Base-by-base conservation (phyloP, 2,329 filamentous ascomycete genomes). In the Fusarium redolens region DNA sequence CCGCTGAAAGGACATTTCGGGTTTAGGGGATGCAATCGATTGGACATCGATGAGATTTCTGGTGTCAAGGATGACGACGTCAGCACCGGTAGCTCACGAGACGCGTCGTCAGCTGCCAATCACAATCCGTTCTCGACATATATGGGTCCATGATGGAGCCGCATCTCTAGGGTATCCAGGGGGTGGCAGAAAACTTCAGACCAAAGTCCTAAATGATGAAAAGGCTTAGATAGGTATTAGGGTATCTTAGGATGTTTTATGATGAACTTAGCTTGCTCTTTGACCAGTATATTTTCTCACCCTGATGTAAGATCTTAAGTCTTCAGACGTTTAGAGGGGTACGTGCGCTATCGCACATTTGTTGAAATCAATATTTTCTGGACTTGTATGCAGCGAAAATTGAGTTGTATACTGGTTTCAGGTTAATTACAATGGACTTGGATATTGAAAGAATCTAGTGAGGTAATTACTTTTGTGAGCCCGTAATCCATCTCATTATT, bases 21-120 rank as follows among this genome's bases (percentile, higher is more conserved):
- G n/a, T 38, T 50, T 31, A 25, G 22, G n/a, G 13, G 40, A 43
- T 15, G 28, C 22, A 31, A 4, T 22, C 30, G 22, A 30, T 43
- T 38, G 6, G 38, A 25, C 37, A 43, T 15, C 33, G 10, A 3
- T 33, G 40, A 45, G 35, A 64, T 69, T 37, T 41, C 22, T 64
- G 17, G 15, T n/a, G 5, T 13, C 14, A 12, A 15, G 37, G 22
- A 44, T 52, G 50, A 52, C 41, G 40, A 58, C 50, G 58, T 68
- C 25, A 52, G 50, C 25, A 12, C 8, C 28, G 30, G 14, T 52
- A 48, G 51, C 65, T 52, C 10, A 20, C 6, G 1, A 38, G 45
- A 69, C 58, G 58, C 51, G 65, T 69, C 45, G 12, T 9, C 30
- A 3, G 8, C n/a, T 17, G 11, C 65, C 65, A 69, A 69, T 68